Base-by-base conservation (phyloP, 2,329 filamentous ascomycete genomes). In the Colletotrichum cuscutae region DNA sequence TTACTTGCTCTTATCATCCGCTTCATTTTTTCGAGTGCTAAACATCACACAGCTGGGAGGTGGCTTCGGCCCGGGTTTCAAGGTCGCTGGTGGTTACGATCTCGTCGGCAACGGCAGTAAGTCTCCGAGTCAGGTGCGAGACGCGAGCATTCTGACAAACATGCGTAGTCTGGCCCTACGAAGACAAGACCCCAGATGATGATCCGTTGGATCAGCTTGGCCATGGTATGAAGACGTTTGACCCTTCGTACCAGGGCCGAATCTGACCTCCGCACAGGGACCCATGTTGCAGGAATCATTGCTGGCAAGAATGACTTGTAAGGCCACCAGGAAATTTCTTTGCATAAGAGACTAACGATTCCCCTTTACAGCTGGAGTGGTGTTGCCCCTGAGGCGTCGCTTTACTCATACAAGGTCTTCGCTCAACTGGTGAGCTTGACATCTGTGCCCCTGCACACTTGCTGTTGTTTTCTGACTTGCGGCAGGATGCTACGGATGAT, bases 41-140 rank as follows among this genome's bases (percentile, higher is more conserved):
- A 84, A 42, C 81, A 6, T 4, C 3, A 15, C 13, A 4, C 22
- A 75, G 73, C 64, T 87, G 3, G 86, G 86, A 9, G 85, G 85
- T 5, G 84, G 86, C 49, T 87, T 86, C 73, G 86, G 86, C 4
- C 75, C 78, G 12, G 85, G 84, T 1, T 87, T 81, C 73, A 81
- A 86, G 30, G 82, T 88, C 11, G 79, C 81, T 5, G 80, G 80
- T 64, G 86, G 86, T 1, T 82, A 80, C 52, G 86, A 87, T 62
- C 79, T 87, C 64, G 81, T 85, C 5, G 85, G 84, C 12, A 82
- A 86, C 68, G 75, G 71, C 60, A 68, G 72, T 74, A 15, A 69
- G 71, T 54, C 76, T 76, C 22, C 78, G 77, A 42, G 2, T 24
- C 46, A 77, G 76, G 2, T 24, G 11, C 13, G 62, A 59, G 0